Evolutionary conservation across 2,329 filamentous ascomycete genomes (phyloP).

Genomic region (Epichloe gansuensis): DNA sequence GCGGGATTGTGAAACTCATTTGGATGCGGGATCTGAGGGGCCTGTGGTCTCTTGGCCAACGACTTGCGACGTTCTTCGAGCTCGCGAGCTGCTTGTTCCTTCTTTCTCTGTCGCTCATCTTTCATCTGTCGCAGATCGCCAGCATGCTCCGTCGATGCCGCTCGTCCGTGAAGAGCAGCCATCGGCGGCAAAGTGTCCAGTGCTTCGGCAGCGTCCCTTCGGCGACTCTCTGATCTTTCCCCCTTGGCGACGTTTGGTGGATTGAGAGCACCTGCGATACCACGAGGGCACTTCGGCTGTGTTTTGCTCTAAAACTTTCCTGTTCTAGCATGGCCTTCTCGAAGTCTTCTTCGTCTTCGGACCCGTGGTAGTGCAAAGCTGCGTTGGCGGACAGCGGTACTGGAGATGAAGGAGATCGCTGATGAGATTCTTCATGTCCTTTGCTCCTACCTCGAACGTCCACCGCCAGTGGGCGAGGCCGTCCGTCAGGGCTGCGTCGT

Average conservation of each 20-base stretch:
- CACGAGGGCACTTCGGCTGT: constrained; percentile 38
- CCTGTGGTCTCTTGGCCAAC: constrained; percentile 66
- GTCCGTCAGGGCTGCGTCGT: constrained; percentile 34
- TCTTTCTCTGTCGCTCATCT: constrained; percentile 52
- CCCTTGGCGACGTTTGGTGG: constrained; percentile 24
- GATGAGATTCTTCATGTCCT: constrained; percentile 43
- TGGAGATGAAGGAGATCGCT: constrained; percentile 69
- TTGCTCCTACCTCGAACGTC: constrained; percentile 51
- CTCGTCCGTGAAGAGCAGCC: constrained; percentile 16
- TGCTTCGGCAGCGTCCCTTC: constrained; percentile 20
- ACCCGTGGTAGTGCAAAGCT: constrained; percentile 25
- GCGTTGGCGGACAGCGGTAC: constrained; percentile 54
- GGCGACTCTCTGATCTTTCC: constrained; percentile 29
- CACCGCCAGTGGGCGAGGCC: constrained; percentile 27
- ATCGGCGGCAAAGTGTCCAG: constrained; percentile 21
- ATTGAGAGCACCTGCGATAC: constrained; percentile 9
- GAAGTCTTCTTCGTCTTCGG: constrained; percentile 55
- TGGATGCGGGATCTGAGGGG: constrained; percentile 69
- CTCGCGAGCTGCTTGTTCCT: constrained; percentile 68
- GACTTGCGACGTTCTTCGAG: constrained; percentile 82
- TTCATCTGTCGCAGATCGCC: constrained; percentile 45
- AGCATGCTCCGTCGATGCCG: constrained; percentile 33
- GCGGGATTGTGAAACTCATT: constrained; percentile 30
- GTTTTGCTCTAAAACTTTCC: constrained; percentile 43
- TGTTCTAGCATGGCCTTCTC: constrained; percentile 39